A percentile compares a stretch with the other conserved stretches of the same genome.
These are phyloP conservation scores for Teunomyces lycoperdinae DNA, from an alignment of 805 yeast genomes.

Conservation along the genomic window DNA sequence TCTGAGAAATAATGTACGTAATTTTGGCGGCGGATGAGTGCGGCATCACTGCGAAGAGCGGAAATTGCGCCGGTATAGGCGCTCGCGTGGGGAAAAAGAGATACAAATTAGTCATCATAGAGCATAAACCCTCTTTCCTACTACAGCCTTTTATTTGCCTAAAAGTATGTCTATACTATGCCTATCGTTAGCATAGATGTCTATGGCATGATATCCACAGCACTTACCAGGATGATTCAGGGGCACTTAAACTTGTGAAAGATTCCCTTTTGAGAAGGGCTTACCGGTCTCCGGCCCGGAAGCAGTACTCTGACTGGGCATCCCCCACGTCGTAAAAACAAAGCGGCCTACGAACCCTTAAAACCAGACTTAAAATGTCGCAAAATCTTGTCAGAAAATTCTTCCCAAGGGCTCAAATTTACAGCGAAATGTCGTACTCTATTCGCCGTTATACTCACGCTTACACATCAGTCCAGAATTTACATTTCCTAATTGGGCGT, in stretches of 20 bases:
- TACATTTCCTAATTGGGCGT: constrained; percentile 37
- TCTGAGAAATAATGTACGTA: background rate
- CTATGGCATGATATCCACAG: too few relatives aligned
- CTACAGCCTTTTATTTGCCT: too few relatives aligned
- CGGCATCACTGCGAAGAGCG: background rate
- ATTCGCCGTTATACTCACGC: background rate
- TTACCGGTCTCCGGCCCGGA: background rate
- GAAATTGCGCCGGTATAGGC: constrained; percentile 1
- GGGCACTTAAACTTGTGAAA: background rate
- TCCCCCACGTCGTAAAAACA: background rate
- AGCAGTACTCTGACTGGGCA: background rate
- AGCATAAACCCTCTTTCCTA: background rate
- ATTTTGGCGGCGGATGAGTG: background rate
- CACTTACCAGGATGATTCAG: background rate
- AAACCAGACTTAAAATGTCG: background rate
- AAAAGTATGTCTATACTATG: too few relatives aligned
- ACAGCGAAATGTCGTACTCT: background rate
- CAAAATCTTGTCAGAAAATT: background rate
- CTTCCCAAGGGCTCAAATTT: too few relatives aligned
- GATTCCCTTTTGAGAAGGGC: background rate
- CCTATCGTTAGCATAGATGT: too few relatives aligned
- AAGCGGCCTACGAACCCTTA: background rate
- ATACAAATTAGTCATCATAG: background rate
- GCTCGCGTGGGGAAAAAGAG: background rate
- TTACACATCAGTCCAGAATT: constrained; percentile 12